A percentile compares a stretch with the other conserved stretches of the same genome.
These are phyloP conservation scores for Cladobotryum mycophilum DNA, from an alignment of 2,329 filamentous ascomycete genomes.

Conservation along the genomic window DNA sequence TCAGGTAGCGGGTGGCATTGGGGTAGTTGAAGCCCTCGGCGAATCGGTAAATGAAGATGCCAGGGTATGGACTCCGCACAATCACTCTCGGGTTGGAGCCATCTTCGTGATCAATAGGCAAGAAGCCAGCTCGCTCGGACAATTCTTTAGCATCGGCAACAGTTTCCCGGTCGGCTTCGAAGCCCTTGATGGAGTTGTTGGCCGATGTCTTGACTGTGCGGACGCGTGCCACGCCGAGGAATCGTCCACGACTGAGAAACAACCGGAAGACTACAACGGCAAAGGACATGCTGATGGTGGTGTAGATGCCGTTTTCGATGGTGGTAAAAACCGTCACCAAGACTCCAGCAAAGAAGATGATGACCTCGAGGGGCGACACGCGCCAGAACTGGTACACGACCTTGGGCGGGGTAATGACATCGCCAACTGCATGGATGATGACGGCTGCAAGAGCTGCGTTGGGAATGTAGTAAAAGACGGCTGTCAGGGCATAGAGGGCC, in stretches of 20 bases:
- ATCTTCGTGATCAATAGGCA: conserved; percentile 44
- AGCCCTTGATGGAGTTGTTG: conserved; percentile 25
- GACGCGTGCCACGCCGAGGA: conserved; percentile 73
- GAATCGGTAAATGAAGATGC: conserved; percentile 51
- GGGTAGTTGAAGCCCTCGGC: conserved; percentile 51
- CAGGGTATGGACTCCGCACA: conserved; percentile 43
- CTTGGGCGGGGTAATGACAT: conserved; percentile 77
- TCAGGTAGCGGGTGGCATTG: conserved; percentile 46
- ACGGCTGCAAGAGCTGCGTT: conserved; percentile 69
- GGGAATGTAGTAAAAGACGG: conserved; percentile 86
- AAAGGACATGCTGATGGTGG: conserved; percentile 64
- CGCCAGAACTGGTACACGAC: conserved; percentile 85
- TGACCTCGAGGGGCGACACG: conserved; percentile 72
- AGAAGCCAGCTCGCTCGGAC: conserved; percentile 35
- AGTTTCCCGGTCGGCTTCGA: conserved; percentile 36
- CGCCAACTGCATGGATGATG: conserved; percentile 86
- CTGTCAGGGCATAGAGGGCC: conserved; percentile 74
- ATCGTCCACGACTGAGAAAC: conserved; percentile 69
- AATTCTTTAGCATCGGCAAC: conserved; percentile 42
- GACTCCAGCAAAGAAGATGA: conserved; percentile 82
- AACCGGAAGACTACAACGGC: conserved; percentile 71
- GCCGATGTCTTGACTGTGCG: conserved; percentile 73
- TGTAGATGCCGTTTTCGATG: conserved; percentile 84
- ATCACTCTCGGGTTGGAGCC: conserved; percentile 43
- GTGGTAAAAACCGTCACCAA: conserved; percentile 72